These are phyloP conservation scores for Penicillium fuscoglaucum DNA, from an alignment of 2,329 filamentous ascomycete species.

Conservation along the genomic window DNA sequence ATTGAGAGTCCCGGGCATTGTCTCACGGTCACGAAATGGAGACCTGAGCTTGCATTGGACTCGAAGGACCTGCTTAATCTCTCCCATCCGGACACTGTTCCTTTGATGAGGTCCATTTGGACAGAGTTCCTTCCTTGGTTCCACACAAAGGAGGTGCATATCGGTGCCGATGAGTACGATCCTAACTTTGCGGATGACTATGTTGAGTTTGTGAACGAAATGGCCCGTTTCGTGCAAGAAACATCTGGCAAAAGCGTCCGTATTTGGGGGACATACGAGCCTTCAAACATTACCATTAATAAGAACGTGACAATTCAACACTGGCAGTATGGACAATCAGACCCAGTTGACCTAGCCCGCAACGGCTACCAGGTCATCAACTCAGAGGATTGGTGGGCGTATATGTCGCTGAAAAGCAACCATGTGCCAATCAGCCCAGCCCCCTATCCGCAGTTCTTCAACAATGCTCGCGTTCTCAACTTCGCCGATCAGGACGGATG, in stretches of 20 bases:
- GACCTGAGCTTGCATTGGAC: conserved; percentile 54
- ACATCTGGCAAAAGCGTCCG: conserved; percentile 49
- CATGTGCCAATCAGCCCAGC: conserved; percentile 53
- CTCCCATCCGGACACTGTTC: conserved; percentile 55
- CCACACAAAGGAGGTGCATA: conserved; percentile 55
- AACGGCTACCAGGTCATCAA: conserved; percentile 55
- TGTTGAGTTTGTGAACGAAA: conserved; percentile 55
- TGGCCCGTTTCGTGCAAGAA: conserved; percentile 50
- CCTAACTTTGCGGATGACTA: conserved; percentile 50
- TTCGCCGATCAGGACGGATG: conserved; percentile 50
- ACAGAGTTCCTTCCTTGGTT: conserved; percentile 59
- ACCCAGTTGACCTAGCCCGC: conserved; percentile 49
- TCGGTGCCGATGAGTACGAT: conserved; percentile 59
- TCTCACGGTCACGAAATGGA: conserved; percentile 60
- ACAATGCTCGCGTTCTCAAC: conserved; percentile 50
- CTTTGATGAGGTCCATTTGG: conserved; percentile 57
- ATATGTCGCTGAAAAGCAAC: conserved; percentile 58
- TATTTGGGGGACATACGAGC: conserved; percentile 60
- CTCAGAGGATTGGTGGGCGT: conserved; percentile 57
- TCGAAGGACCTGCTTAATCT: conserved; percentile 57
- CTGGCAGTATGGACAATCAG: conserved; percentile 57
- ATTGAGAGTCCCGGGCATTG: conserved; percentile 62
- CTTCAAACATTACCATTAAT: conserved; percentile 44
- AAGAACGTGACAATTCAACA: conserved; percentile 55
- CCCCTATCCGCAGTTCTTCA: conserved; percentile 50